These are phyloP conservation scores for Fusarium pilosicola DNA, from an alignment of 2,329 filamentous ascomycete species.

Conservation along the genomic window DNA sequence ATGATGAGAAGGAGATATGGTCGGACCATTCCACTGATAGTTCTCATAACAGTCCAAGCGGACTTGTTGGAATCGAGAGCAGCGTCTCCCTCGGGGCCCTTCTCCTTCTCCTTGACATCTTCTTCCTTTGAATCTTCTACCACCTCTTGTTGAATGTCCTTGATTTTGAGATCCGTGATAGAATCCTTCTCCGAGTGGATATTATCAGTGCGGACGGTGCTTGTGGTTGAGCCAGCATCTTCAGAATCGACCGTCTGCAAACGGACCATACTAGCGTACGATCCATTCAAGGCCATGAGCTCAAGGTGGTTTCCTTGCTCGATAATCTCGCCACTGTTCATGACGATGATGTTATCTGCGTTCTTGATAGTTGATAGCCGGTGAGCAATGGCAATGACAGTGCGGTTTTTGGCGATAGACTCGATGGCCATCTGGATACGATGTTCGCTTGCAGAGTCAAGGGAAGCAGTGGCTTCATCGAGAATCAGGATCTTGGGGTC, in stretches of 20 bases:
- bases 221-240: slow-evolving; percentile 46
- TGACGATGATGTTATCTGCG: slow-evolving; percentile 74
- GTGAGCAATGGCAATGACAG: slow-evolving; percentile 74
- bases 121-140: slow-evolving; percentile 53
- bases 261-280: slow-evolving; percentile 64
- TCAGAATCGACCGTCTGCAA: slow-evolving; percentile 52
- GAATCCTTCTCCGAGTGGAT: slow-evolving; percentile 52
- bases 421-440: slow-evolving; percentile 63
- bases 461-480: slow-evolving; percentile 70
- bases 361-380: slow-evolving; percentile 69
- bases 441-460: slow-evolving; percentile 68
- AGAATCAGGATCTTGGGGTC: slow-evolving; percentile 67
- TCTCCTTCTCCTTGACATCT: slow-evolving; percentile 46
- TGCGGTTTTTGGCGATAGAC: slow-evolving; percentile 61
- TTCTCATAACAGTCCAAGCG: slow-evolving; percentile 52
- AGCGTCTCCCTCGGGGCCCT: slow-evolving; percentile 46
- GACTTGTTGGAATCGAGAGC: slow-evolving; percentile 55
- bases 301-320: slow-evolving; percentile 73
- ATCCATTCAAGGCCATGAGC: slow-evolving; percentile 60
- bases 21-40: slow-evolving; percentile 50
- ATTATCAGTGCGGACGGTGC: slow-evolving; percentile 55
- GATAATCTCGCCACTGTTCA: slow-evolving; percentile 67
- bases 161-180: slow-evolving; percentile 48
- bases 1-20: slow-evolving; percentile 53
- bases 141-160: slow-evolving; percentile 49